Base-by-base conservation (phyloP, 176 grass and related monocot species). In the Oropetium thomaeum region DNA sequence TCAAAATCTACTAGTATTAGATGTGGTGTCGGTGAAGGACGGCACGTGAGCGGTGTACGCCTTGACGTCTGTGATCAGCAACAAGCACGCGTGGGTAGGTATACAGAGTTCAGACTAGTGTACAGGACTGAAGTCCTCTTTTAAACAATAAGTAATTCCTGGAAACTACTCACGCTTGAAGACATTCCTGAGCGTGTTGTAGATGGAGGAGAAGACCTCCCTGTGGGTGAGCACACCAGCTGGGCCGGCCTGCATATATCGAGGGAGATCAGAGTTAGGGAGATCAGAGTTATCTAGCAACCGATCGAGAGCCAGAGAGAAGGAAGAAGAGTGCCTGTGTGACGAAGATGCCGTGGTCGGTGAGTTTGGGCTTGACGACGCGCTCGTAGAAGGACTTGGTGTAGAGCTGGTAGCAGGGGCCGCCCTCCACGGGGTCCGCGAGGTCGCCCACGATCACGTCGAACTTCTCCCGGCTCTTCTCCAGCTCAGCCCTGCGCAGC, bases 381-480 rank as follows among this genome's bases (percentile, higher is more conserved):
- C 71, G 28, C 4, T 94, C 23, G 25, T 94, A 94, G 82, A 94
- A 94, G 13, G 63, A 83, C 69, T 83, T 94, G 79, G 92, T 94
- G 75, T 94, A 94, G 57, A 94, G 92, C 82, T 81, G 88, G 60
- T 88, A 94, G 59, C 92, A 94, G 11, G 92, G 92, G 0, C 92
- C 92, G 30, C 79, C 88, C 49, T 90, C 81, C 39, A 94, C 48
- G 9, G 92, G 92, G 43, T 94, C 92, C 20, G 85, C 81, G 28
- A 90, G 78, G 42, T 94, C 92, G 22, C 92, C 91, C n/a, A 90
- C 65, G 73, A 90, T 90, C 16, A 90, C 85, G 57, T 88, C 88
- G 40, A 77, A 94, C 78, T 88, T 81, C 22, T 88, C 87, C 23
- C 22, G 8, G 13, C 75, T 83, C 70, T 83, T 83, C 69, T 90